A percentile compares a stretch with the other conserved stretches of the same genome.
Conservation (phyloP, 179 eudicot genomes). For the Pouteria campechiana region DNA sequence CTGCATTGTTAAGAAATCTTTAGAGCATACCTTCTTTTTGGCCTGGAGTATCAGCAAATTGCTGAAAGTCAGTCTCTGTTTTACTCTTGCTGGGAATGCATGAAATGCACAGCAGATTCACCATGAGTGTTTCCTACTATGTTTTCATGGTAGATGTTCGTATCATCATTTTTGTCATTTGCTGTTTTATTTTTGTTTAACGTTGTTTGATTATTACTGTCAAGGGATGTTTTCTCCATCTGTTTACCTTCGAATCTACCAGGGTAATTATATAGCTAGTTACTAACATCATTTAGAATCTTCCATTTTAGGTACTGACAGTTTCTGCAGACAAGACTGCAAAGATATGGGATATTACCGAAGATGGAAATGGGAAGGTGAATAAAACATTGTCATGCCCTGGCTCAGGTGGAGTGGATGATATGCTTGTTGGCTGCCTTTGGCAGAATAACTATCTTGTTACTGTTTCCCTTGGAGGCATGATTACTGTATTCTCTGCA, state of each 20-base stretch:
- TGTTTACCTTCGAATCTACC: not conserved
- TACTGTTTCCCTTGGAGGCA: conserved; percentile 91
- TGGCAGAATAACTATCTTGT: conserved; percentile 91
- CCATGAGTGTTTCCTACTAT: too few relatives aligned
- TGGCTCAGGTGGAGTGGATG: conserved; percentile 87
- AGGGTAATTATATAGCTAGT: not conserved
- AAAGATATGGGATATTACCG: conserved; percentile 82
- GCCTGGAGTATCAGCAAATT: too few relatives aligned
- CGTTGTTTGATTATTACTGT: too few relatives aligned
- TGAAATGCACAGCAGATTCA: too few relatives aligned
- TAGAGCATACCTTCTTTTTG: too few relatives aligned
- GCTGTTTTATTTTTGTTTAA: too few relatives aligned
- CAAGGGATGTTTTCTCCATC: not conserved
- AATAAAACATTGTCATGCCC: conserved; percentile 52
- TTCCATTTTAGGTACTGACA: conserved; percentile 55
- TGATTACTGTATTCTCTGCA: conserved; percentile 55
- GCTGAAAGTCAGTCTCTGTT: too few relatives aligned
- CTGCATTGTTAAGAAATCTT: too few relatives aligned
- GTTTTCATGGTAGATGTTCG: too few relatives aligned
- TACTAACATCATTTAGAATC: not conserved
- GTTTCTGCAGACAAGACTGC: conserved; percentile 98
- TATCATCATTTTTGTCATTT: too few relatives aligned
- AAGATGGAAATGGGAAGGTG: conserved; percentile 57
- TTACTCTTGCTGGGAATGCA: too few relatives aligned
- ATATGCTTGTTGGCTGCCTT: conserved; percentile 96